phyloP scores from a whole-genome alignment of 192 early-diverging fungal species.

The Coemansia erecta region DNA sequence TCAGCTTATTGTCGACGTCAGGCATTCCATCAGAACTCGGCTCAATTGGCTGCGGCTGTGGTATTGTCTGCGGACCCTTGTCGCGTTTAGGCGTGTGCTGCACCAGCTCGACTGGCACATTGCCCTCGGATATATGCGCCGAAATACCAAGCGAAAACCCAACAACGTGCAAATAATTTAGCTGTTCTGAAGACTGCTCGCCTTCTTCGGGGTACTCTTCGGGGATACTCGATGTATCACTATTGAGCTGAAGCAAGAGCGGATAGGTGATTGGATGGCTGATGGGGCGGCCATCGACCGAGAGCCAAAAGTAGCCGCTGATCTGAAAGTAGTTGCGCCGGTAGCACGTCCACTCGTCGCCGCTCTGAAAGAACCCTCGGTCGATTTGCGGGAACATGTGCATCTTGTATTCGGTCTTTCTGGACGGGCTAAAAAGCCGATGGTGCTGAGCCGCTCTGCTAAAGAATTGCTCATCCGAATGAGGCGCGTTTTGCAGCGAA shows the following conservation, averaged over 20 bases:
- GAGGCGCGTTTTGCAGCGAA: slow-evolving; percentile 40
- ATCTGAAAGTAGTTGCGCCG: slow-evolving; percentile 94
- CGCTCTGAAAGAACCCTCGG: slow-evolving; percentile 88
- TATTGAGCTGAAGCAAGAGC: neutral
- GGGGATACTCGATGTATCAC: slow-evolving; percentile 24
- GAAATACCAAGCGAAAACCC: slow-evolving; percentile 76
- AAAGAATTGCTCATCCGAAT: slow-evolving; percentile 62
- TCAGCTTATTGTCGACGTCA: slow-evolving; percentile 36
- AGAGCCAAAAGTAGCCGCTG: slow-evolving; percentile 38
- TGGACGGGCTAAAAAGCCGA: slow-evolving; percentile 66
- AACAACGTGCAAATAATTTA: slow-evolving; percentile 29
- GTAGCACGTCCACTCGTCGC: slow-evolving; percentile 92
- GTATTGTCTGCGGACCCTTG: slow-evolving; percentile 84
- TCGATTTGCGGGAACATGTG: slow-evolving; percentile 79
- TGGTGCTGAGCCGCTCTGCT: slow-evolving; percentile 62
- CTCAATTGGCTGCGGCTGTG: slow-evolving; percentile 57
- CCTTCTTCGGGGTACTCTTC: slow-evolving; percentile 21
- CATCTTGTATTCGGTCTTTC: slow-evolving; percentile 56
- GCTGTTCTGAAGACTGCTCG: too few species aligned
- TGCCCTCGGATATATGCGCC: slow-evolving; percentile 69
- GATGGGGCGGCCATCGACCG: slow-evolving; percentile 38
- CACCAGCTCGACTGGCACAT: slow-evolving; percentile 76
- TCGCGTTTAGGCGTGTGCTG: slow-evolving; percentile 92
- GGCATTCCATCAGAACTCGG: slow-evolving; percentile 48
- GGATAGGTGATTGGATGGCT: neutral